Percentiles rank a stretch among this genome's conserved stretches.
Evolutionary conservation across 208 protist genomes (phyloP).

Genomic region (Trypanosoma lewisi): DNA sequence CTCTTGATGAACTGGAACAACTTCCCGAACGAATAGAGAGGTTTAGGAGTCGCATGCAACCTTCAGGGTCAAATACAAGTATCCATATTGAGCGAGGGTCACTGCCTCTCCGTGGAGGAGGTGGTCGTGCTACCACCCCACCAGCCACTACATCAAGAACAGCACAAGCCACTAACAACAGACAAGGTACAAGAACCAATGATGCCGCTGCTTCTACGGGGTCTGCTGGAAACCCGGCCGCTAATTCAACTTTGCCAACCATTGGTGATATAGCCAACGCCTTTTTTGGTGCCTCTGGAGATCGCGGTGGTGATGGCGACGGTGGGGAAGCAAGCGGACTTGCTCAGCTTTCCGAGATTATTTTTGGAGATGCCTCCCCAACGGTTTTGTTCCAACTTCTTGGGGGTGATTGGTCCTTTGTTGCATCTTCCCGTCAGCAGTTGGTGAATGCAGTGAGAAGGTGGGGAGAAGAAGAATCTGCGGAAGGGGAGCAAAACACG

Average conservation of each 20-base stretch:
- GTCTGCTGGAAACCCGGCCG: background rate
- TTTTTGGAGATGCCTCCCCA: background rate
- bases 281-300: background rate
- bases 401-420: constrained; percentile 1
- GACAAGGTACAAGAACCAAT: background rate
- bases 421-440: background rate
- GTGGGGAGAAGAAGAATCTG: background rate
- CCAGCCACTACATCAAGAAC: background rate
- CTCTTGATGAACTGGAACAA: constrained; percentile 53
- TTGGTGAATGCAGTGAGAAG: background rate
- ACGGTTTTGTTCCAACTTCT: background rate
- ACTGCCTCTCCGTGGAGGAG: too few species aligned
- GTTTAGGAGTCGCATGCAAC: constrained; percentile 29
- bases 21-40: constrained; percentile 52
- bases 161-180: background rate
- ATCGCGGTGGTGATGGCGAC: background rate
- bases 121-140: background rate
- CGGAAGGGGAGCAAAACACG: background rate
- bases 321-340: background rate
- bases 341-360: background rate
- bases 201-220: background rate
- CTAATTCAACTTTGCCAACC: background rate
- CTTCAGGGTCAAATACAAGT: constrained; percentile 9
- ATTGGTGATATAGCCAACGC: background rate
- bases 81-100: constrained; percentile 17